Evolutionary conservation across 2,329 filamentous ascomycete genomes (phyloP), one percentile per base, ranked within the genome.

Genomic region (Colletotrichum magnum): DNA sequence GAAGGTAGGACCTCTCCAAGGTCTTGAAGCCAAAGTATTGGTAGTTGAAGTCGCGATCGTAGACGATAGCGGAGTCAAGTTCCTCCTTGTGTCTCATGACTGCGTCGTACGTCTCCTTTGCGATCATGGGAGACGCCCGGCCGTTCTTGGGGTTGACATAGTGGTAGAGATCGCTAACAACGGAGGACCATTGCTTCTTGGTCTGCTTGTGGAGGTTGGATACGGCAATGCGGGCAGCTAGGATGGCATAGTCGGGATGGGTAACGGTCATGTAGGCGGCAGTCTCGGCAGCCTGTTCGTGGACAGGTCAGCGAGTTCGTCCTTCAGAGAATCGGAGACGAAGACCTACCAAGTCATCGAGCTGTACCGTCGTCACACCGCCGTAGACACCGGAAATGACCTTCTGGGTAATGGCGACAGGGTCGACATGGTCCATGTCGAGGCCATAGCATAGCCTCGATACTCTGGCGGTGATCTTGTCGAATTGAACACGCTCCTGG

Each of bases 21-120:
- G 96, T 99, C 90, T 99, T 99, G 91, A 99, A 99, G 73, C 96
- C 96, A 78, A 99, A 99, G 86, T 97, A 99, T 86, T 99, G 96
- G 87, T 99, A 99, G 89, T 98, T 98, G 89, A 99, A 99, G 81
- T 99, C 96, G 75, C 96, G 93, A 85, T 99, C 96, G 78, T 98
- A 99, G 77, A 99, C 95, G 80, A 99, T 98, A 77, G 96, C 96
- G 51, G 95, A 98, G 87, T 99, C 97, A 67, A 99, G 89, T 84
- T 99, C 96, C 65, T 97, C 96, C 77, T 94, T 94, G 83, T 99
- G 94, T 78, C 93, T 93, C 93, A 97, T 96, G 73, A 99, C 93
- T 72, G 90, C 94, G 76, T 98, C 93, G 80, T 97, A 97, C 56
- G 93, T 97, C 75, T 93, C 87, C 78, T 95, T 86, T 51, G 95